phyloP scores from a whole-genome alignment of 805 yeast species.

The Cyberlindnera petersonii region DNA sequence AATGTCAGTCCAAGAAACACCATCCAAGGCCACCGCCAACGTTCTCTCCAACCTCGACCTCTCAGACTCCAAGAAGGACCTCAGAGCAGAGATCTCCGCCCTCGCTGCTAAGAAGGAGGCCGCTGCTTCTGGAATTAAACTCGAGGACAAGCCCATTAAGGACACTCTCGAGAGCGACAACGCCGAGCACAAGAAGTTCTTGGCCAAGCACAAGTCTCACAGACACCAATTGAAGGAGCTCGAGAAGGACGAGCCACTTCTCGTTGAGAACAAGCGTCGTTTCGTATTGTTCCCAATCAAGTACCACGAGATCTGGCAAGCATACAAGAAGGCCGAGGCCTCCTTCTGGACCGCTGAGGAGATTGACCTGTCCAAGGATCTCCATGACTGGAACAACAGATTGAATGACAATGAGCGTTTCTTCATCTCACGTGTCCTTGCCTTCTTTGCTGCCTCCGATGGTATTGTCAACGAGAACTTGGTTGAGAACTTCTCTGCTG shows the following conservation, averaged over 20 bases:
- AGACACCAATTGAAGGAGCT: slow-evolving; percentile 67
- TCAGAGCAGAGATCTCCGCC: slow-evolving; percentile 38
- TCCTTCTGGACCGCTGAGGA: slow-evolving; percentile 99
- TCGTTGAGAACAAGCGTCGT: slow-evolving; percentile 79
- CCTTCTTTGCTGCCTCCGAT: slow-evolving; percentile 98
- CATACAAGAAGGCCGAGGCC: slow-evolving; percentile 98
- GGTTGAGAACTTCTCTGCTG: slow-evolving; percentile 96
- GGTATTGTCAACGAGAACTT: slow-evolving; percentile 97
- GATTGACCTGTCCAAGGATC: slow-evolving; percentile 90
- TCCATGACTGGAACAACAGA: slow-evolving; percentile 86
- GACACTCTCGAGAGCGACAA: slow-evolving; percentile 24
- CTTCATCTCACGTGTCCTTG: slow-evolving; percentile 88
- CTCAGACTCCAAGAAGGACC: slow-evolving; percentile 40
- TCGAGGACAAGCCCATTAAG: slow-evolving; percentile 16
- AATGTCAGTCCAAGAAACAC: slow-evolving; percentile 58
- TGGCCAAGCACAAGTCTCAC: slow-evolving; percentile 60
- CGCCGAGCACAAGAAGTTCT: slow-evolving; percentile 50
- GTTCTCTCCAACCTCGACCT: slow-evolving; percentile 53
- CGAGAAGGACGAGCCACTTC: slow-evolving; percentile 87
- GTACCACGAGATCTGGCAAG: slow-evolving; percentile 98
- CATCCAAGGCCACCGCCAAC: slow-evolving; percentile 60
- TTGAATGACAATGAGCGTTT: slow-evolving; percentile 89
- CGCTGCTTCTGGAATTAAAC: slow-evolving; percentile 10
- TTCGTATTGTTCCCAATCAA: slow-evolving; percentile 94
- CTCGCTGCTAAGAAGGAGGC: slow-evolving; percentile 38